Evolutionary conservation across 345 rosid species (phyloP).

Genomic region (Hypericum perforatum): DNA sequence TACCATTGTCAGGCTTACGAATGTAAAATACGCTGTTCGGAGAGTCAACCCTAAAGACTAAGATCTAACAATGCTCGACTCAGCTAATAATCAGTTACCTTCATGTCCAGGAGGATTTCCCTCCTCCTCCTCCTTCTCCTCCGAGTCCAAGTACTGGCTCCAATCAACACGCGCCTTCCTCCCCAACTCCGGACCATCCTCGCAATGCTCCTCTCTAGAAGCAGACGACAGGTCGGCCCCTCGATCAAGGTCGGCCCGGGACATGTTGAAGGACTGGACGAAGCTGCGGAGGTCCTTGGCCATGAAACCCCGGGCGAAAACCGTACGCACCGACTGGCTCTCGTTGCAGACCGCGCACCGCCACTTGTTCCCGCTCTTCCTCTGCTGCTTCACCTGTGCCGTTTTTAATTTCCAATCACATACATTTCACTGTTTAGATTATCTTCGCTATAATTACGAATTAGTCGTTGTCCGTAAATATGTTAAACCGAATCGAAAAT

Average conservation of each 20-base stretch:
- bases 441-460: too few species aligned
- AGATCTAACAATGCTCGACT: background rate
- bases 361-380: constrained; percentile 63
- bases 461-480: too few species aligned
- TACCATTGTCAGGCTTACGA: too few species aligned
- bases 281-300: constrained; percentile 71
- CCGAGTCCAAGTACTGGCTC: constrained; percentile 46
- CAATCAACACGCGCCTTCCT: constrained; percentile 45
- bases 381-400: constrained; percentile 73
- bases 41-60: background rate
- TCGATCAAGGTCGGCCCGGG: constrained; percentile 22
- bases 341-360: constrained; percentile 73
- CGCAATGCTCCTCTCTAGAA: background rate
- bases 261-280: constrained; percentile 73
- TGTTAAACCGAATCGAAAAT: background rate
- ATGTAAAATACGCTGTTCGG: too few species aligned
- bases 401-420: background rate
- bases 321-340: constrained; percentile 60
- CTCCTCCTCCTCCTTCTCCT: constrained; percentile 9
- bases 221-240: background rate
- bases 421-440: background rate
- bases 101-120: constrained; percentile 15
- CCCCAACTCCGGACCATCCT: background rate
- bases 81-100: constrained; percentile 10
- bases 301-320: constrained; percentile 52